A percentile compares a stretch with the other conserved stretches of the same genome.
Conservation (phyloP, 2,329 filamentous ascomycete genomes). For the Talaromyces sp. region DNA sequence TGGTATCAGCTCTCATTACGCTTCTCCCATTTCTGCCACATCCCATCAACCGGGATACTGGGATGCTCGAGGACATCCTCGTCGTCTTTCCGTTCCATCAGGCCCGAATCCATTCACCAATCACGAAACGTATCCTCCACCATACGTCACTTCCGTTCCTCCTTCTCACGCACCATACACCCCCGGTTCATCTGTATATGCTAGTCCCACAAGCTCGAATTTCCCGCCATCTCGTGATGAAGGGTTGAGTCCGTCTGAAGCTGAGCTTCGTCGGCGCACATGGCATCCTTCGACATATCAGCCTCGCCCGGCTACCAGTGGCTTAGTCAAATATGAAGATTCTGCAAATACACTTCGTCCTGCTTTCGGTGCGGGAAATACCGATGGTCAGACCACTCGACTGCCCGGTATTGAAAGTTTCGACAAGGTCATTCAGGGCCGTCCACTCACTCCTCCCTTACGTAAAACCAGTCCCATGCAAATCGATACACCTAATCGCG, state of each 20-base stretch:
- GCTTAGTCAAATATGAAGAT: conserved; percentile 69
- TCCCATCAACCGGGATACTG: conserved; percentile 64
- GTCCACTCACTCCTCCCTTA: conserved; percentile 57
- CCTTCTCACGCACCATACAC: conserved; percentile 53
- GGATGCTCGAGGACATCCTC: conserved; percentile 61
- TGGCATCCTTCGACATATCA: conserved; percentile 75
- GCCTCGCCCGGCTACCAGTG: conserved; percentile 62
- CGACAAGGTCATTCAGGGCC: conserved; percentile 63
- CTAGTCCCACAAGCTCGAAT: conserved; percentile 62
- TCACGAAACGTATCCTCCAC: conserved; percentile 54
- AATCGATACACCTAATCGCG: conserved; percentile 54
- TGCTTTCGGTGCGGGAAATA: conserved; percentile 49
- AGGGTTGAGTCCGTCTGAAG: conserved; percentile 50
- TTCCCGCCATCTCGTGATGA: conserved; percentile 42
- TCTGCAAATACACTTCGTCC: conserved; percentile 56
- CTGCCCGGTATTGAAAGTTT: conserved; percentile 91
- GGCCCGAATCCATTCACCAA: conserved; percentile 68
- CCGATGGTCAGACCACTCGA: conserved; percentile 56
- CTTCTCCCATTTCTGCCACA: conserved; percentile 70
- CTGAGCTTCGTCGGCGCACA: conserved; percentile 75
- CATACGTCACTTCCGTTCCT: conserved; percentile 52
- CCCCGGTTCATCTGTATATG: conserved; percentile 57
- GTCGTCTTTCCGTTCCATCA: conserved; percentile 78
- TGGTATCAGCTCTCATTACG: conserved; percentile 67
- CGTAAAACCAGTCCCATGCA: conserved; percentile 72